These are phyloP conservation scores for Batkoa obscura DNA, from an alignment of 371 early-diverging fungal species.

Conservation along the genomic window DNA sequence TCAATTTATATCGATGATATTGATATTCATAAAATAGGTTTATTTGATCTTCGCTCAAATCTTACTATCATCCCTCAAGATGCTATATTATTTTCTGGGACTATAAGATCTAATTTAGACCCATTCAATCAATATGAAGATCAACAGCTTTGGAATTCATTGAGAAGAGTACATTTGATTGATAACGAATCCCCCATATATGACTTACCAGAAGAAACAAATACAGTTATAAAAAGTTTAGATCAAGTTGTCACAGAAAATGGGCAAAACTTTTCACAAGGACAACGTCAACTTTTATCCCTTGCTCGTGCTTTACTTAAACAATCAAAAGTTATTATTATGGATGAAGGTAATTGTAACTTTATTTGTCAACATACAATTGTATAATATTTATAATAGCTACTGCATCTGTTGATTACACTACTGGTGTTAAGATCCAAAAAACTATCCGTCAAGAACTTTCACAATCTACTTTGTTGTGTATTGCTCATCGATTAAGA, in stretches of 20 bases:
- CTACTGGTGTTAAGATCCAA: constrained; percentile 39
- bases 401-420: constrained; percentile 53
- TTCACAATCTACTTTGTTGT: constrained; percentile 28
- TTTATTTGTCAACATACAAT: background rate
- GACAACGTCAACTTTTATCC: constrained; percentile 63
- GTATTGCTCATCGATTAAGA: constrained; percentile 49
- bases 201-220: constrained; percentile 10
- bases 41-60: constrained; percentile 35
- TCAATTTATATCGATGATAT: constrained; percentile 41
- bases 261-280: constrained; percentile 55
- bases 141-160: constrained; percentile 41
- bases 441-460: constrained; percentile 46
- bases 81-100: constrained; percentile 39
- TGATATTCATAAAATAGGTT: constrained; percentile 37
- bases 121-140: constrained; percentile 37
- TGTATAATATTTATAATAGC: constrained; percentile 26
- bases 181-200: constrained; percentile 3
- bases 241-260: constrained; percentile 35
- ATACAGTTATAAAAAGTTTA: constrained; percentile 12
- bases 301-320: constrained; percentile 57
- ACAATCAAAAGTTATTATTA: constrained; percentile 37
- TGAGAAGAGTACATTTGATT: constrained; percentile 23
- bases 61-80: constrained; percentile 60
- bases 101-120: constrained; percentile 43
- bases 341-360: constrained; percentile 20